phyloP scores from a whole-genome alignment of 805 yeast species.

The Yarrowia hollandica region DNA sequence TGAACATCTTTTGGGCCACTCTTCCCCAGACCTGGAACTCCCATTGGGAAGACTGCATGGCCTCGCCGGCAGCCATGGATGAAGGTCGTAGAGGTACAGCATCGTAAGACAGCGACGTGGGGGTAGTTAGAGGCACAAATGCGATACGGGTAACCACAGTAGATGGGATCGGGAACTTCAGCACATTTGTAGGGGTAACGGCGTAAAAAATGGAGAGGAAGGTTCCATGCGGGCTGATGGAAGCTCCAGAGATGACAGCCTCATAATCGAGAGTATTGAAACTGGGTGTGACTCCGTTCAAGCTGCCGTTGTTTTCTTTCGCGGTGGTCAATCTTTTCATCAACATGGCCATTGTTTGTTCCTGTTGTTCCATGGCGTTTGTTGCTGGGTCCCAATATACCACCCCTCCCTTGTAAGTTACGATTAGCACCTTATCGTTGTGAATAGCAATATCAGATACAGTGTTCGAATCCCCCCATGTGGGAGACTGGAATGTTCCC shows the following conservation, averaged over 20 bases:
- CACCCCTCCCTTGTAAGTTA: constrained; percentile 14
- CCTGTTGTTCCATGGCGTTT: constrained; percentile 15
- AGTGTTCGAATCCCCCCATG: constrained; percentile 4
- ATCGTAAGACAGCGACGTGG: background rate
- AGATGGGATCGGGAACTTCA: constrained; percentile 24
- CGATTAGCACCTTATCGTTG: background rate
- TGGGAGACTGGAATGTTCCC: constrained; percentile 4
- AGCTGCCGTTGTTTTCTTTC: constrained; percentile 9
- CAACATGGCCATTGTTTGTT: constrained; percentile 13
- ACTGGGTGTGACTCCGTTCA: constrained; percentile 17
- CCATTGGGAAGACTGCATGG: constrained; percentile 22
- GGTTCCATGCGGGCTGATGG: background rate
- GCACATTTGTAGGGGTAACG: constrained; percentile 6
- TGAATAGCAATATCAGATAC: background rate
- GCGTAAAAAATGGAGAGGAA: constrained; percentile 9
- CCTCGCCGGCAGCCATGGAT: constrained; percentile 10
- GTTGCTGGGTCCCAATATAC: constrained; percentile 5
- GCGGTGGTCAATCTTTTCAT: constrained; percentile 14
- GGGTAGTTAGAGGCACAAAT: constrained; percentile 3
- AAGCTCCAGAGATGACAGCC: constrained; percentile 4
- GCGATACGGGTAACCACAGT: constrained; percentile 13
- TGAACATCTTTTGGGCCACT: constrained; percentile 8
- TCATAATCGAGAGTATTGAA: constrained; percentile 23
- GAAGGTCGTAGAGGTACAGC: constrained; percentile 20
- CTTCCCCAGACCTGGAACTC: constrained; percentile 25